Base-by-base conservation (phyloP, 108 stramenopile species). In the Epithemia pelagica region DNA sequence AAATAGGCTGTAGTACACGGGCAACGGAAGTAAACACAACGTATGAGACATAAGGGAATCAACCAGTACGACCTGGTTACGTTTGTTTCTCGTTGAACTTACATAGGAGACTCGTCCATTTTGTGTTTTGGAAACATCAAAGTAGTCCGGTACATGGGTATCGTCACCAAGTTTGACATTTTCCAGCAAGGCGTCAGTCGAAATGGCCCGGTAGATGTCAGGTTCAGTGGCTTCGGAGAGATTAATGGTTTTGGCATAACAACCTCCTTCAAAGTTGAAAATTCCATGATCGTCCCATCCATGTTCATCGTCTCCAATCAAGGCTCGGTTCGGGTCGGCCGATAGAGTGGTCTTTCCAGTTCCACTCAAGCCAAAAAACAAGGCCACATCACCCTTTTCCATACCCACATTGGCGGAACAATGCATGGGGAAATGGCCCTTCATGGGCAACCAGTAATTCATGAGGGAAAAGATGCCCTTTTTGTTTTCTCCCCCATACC, bases 401-500 rank as follows among this genome's bases (percentile, higher is more conserved):
- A 82, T 85, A 19, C 92, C 90, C 56, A 95, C 96, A 82, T 98
- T 98, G 53, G 98, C 96, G 26, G 94, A 94, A 77, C 98, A 98
- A 80, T 98, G 98, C 98, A 98, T 98, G 37, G 98, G 84, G 70
- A 98, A 84, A 61, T 87, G 83, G 37, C 85, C 85, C 55, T 81
- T 74, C 82, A 97, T 88, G 24, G 98, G 96, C 60, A 96, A 78
- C 92, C 92, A 95, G 76, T 95, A 96, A 78, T 98, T 97, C 96
- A 98, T 97, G 63, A 98, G 70, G n/a, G 94, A 91, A 66, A 98
- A 98, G 68, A 97, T 95, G 8, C 98, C 98, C 85, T 98, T 98
- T 78, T 98, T 98, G 77, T 97, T 98, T 78, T 98, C 98, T 57
- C 96, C 98, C 29, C 98, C 98, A 69, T 98, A 98, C 87, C 88